phyloP scores from a whole-genome alignment of 345 rosid species.

The Pugionium dolabratum region DNA sequence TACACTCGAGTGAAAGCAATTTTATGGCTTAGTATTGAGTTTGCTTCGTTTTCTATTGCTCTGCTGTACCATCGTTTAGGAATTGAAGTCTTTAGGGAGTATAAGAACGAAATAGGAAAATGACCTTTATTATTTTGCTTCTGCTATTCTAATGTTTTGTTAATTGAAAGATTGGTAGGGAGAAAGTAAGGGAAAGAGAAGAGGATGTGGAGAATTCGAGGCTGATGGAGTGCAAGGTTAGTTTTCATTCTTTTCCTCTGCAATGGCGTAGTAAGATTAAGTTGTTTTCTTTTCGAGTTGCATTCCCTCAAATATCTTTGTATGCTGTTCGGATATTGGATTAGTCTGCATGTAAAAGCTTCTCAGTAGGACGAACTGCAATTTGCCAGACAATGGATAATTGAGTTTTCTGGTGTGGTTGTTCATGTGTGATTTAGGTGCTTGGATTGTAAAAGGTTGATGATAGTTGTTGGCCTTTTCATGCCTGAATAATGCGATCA shows the following conservation, averaged over 20 bases:
- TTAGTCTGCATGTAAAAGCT: background rate
- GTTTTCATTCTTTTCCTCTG: constrained; percentile 11
- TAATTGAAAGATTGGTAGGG: constrained; percentile 59
- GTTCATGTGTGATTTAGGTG: constrained; percentile 10
- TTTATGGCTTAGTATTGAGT: background rate
- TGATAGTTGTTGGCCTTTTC: constrained; percentile 4
- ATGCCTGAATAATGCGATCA: background rate
- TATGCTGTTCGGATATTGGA: background rate
- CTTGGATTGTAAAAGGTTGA: constrained; percentile 13
- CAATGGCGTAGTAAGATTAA: background rate
- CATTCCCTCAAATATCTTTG: background rate
- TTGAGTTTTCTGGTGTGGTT: background rate
- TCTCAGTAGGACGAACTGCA: background rate
- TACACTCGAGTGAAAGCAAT: background rate
- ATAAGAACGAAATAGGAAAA: background rate
- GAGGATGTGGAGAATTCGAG: constrained; percentile 53
- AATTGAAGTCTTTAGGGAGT: background rate
- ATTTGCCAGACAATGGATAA: constrained; percentile 1
- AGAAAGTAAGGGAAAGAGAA: constrained; percentile 61
- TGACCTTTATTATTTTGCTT: background rate
- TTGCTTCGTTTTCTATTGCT: constrained; percentile 1
- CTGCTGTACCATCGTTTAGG: constrained; percentile 8
- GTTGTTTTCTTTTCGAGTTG: background rate
- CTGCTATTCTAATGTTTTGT: constrained; percentile 30
- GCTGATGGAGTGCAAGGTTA: constrained; percentile 91